These are phyloP conservation scores for Coemansia sp. DNA, from an alignment of 192 early-diverging fungal genomes.

Conservation along the genomic window DNA sequence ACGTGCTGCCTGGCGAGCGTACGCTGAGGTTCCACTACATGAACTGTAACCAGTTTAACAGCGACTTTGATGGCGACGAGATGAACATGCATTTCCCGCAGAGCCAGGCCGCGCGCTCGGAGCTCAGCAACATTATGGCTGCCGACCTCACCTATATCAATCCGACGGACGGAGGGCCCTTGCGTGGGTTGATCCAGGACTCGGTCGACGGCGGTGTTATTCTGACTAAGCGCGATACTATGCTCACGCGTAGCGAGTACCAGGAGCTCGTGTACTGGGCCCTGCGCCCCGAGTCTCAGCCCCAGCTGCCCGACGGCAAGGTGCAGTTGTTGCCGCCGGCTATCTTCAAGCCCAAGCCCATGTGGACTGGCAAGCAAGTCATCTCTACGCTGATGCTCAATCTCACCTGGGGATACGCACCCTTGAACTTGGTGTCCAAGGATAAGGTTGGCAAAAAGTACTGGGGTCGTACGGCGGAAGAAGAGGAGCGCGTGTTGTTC, in stretches of 20 bases:
- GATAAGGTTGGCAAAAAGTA: conserved; percentile 82
- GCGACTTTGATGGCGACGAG: conserved; percentile 99
- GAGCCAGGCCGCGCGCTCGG: conserved; percentile 94
- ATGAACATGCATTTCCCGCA: conserved; percentile 99
- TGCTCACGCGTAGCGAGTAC: conserved; percentile 88
- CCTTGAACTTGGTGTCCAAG: conserved; percentile 88
- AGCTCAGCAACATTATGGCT: conserved; percentile 93
- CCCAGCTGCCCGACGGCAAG: conserved; percentile 65
- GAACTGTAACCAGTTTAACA: conserved; percentile 90
- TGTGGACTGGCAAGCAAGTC: conserved; percentile 99
- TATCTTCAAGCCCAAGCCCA: conserved; percentile 78
- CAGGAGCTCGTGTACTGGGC: conserved; percentile 93
- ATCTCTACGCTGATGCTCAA: conserved; percentile 93
- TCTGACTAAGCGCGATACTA: conserved; percentile 86
- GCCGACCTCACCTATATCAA: conserved; percentile 97
- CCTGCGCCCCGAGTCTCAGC: conserved; percentile 70
- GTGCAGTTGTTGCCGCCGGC: conserved; percentile 88
- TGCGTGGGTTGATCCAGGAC: conserved; percentile 98
- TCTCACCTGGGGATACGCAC: conserved; percentile 75
- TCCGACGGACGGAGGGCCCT: conserved; percentile 94
- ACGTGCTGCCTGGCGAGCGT: conserved; percentile 93
- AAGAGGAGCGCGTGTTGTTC: conserved; percentile 80
- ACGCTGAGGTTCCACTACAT: conserved; percentile 99
- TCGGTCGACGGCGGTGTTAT: conserved; percentile 97
- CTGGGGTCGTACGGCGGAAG: conserved; percentile 83